Evolutionary conservation across 345 rosid species (phyloP).

Genomic region (Moricandia arvensis): DNA sequence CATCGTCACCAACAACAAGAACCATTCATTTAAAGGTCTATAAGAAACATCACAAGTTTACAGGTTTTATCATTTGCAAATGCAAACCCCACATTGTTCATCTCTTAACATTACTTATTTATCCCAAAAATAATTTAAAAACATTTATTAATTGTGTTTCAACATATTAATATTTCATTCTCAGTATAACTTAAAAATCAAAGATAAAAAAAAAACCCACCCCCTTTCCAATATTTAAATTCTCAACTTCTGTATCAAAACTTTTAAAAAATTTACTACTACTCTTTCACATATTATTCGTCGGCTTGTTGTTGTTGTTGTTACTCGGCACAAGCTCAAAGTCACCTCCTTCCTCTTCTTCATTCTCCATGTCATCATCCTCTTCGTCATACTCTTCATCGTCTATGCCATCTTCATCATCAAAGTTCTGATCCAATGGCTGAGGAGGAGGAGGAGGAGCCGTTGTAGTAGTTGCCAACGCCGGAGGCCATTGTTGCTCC

Average conservation of each 20-base stretch:
- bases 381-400: constrained; percentile 37
- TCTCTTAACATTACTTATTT: neutral
- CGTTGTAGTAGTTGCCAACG: neutral
- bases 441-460: constrained; percentile 12
- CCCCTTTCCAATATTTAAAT: constrained; percentile 37
- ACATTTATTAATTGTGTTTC: constrained; percentile 3
- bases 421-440: constrained; percentile 26
- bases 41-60: neutral
- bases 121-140: constrained; percentile 19
- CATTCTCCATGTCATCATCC: constrained; percentile 47
- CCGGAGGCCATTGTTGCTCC: constrained; percentile 79
- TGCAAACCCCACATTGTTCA: constrained; percentile 21
- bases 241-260: constrained; percentile 36
- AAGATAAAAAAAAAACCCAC: neutral
- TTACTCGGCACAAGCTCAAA: constrained; percentile 58
- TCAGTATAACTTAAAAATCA: constrained; percentile 31
- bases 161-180: constrained; percentile 8
- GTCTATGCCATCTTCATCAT: constrained; percentile 45
- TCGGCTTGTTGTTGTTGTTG: constrained; percentile 30
- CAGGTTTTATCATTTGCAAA: constrained; percentile 13
- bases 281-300: constrained; percentile 25
- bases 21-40: constrained; percentile 20
- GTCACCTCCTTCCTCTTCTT: constrained; percentile 54
- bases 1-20: constrained; percentile 1
- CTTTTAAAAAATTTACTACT: constrained; percentile 12